Evolutionary conservation across 1,139 yeast genomes (phyloP), one percentile per base, ranked within the genome.

Genomic region (Saccharomyces hybrid): DNA sequence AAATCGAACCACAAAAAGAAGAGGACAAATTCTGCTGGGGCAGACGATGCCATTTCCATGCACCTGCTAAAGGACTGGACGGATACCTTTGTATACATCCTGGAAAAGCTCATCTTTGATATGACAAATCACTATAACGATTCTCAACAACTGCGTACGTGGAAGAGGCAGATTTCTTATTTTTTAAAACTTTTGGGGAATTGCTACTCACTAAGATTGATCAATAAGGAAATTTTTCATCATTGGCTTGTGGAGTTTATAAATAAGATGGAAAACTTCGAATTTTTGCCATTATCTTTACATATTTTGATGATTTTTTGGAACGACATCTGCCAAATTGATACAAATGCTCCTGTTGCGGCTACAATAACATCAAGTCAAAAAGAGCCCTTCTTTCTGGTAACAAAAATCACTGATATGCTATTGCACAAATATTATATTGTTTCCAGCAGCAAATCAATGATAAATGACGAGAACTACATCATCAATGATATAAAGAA

Each of bases 41-140:
- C 60, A 2, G 62, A 59, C 26, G 51, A 47, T 13, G 56, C 53
- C 20, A 72, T 82, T 14, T 87, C 83, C 57, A 68, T 73, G 20
- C 83, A 79, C 53, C 84, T 96, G 88, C 72, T 85, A 8, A 83
- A 82, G 56, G 96, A 89, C 66, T 90, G 97, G 97, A 87, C 96
- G 0, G 88, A 68, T 29, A 62, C 62, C 38, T 64, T 63, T 53
- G 64, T 63, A 11, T 59, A 55, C 42, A 62, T 63, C 5, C 50
- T 67, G 44, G 71, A 67, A 49, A 62, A 59, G 55, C 57, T 63
- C 53, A 64, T 66, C 5, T 61, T 64, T 51, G 69, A 67, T 53
- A 66, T 68, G 67, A 60, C 59, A 46, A 65, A 61, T 48, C 59
- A 64, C 51, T 63, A 61, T 53, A 67, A 64, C 53, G 70, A 65